Conservation (phyloP, 495 filamentous ascomycete species). For the Talaromyces thailandensis region DNA sequence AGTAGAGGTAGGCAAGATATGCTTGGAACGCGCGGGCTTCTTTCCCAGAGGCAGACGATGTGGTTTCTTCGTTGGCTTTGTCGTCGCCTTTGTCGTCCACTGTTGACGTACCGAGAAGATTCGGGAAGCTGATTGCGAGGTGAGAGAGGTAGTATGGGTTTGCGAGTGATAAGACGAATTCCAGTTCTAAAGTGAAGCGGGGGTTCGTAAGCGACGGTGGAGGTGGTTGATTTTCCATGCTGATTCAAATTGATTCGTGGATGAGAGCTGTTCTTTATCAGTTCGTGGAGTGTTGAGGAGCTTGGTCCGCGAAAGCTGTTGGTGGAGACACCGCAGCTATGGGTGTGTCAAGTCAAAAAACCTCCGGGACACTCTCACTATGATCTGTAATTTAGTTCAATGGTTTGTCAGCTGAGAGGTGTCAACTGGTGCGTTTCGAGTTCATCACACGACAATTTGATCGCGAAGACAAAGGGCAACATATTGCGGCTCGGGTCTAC, state of each 20-base stretch:
- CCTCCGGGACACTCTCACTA: background rate
- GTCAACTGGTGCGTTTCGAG: background rate
- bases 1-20: constrained; percentile 72
- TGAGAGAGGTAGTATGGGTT: constrained; percentile 81
- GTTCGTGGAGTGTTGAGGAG: background rate
- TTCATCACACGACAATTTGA: background rate
- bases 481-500: background rate
- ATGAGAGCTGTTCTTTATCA: background rate
- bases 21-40: constrained; percentile 58
- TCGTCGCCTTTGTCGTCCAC: constrained; percentile 24
- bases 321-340: background rate
- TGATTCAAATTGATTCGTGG: background rate
- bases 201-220: constrained; percentile 33
- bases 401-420: background rate
- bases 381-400: background rate
- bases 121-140: constrained; percentile 56
- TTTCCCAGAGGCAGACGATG: constrained; percentile 39
- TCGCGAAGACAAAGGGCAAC: background rate
- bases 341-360: background rate
- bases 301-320: background rate
- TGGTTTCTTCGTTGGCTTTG: constrained; percentile 13
- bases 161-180: constrained; percentile 82
- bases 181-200: constrained; percentile 31
- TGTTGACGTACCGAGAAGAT: constrained; percentile 30
- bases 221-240: constrained; percentile 15